Evolutionary conservation across 2,329 filamentous ascomycete species (phyloP), one percentile per base, ranked within the genome.

Genomic region (Exophiala sp.): DNA sequence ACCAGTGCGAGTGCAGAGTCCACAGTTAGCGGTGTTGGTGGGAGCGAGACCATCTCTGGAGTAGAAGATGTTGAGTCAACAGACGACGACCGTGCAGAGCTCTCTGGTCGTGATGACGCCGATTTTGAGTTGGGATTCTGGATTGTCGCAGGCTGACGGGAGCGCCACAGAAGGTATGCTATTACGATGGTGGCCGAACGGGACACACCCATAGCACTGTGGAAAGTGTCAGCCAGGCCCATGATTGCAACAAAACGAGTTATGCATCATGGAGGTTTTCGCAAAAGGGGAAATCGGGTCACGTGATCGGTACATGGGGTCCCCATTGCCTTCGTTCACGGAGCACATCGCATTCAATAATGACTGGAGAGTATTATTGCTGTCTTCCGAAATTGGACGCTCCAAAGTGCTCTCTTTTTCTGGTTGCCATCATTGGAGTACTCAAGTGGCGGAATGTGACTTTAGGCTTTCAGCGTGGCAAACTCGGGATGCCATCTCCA

Each of bases 121-220:
- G 19, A 11, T n/a, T 30, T 43, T 16, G 22, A 38, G 3, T 39
- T 21, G 21, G 45, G 48, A 22, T 22, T 24, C 18, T 34, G 40
- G 18, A 43, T 39, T 10, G 40, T 43, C 5, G 29, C 37, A 18
- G 48, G 48, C 46, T 58, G 59, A 23, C 56, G 46, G 11, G 58
- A 58, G 40, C 40, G 27, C 78, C 77, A 74, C 67, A 97, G 84
- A 43, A 97, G 74, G 68, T 90, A 97, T 54, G 93, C 91, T 50
- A 94, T 78, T 47, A 88, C 78, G 58, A 87, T 80, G 24, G 88
- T 84, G 58, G 91, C 86, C 41, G 91, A 97, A 52, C 93, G 86
- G 27, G 90, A 96, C 70, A 94, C 95, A 46, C 93, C 93, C 82
- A 95, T 95, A 18, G 89, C 91, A 76, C 93, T 95, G 70, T 78